Evolutionary conservation across 1,284 basidiomycete genomes (phyloP).

Genomic region (Neonothopanus nambi): DNA sequence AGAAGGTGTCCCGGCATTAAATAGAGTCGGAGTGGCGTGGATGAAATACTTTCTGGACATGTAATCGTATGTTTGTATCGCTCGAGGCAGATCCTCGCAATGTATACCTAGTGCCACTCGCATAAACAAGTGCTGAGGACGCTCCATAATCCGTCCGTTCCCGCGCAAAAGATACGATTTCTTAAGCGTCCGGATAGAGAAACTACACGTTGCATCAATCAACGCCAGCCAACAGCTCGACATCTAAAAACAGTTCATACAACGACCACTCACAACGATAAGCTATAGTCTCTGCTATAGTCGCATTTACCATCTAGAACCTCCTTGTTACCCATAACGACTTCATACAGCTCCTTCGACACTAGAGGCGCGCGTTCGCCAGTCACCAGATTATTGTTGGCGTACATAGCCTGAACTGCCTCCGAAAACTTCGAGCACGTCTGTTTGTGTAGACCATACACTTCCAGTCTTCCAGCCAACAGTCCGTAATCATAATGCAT

Average conservation of each 20-base stretch:
- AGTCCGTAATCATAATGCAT: constrained; percentile 97
- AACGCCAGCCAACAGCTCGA: no score
- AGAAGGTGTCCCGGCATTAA: background rate
- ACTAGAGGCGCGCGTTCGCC: constrained; percentile 94
- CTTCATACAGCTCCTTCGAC: constrained; percentile 82
- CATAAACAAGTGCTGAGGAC: background rate
- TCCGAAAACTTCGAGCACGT: constrained; percentile 96
- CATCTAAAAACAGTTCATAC: no score
- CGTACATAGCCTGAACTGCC: constrained; percentile 89
- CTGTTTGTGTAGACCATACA: constrained; percentile 98
- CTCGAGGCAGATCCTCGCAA: background rate
- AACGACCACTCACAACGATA: constrained; percentile 70
- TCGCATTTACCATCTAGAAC: constrained; percentile 92
- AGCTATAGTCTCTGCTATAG: constrained; percentile 97
- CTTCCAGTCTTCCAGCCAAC: constrained; percentile 97
- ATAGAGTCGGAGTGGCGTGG: background rate
- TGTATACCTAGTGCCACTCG: background rate
- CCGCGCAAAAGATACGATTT: constrained; percentile 95
- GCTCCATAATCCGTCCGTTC: background rate
- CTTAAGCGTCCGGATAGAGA: constrained; percentile 99
- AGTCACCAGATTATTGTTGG: no score
- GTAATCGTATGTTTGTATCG: constrained; percentile 49
- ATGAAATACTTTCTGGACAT: constrained; percentile 77
- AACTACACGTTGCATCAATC: no score
- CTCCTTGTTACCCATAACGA: constrained; percentile 83